A percentile compares a stretch with the other conserved stretches of the same genome.
phyloP scores from a whole-genome alignment of 106 monocot genomes.

The Acanthochlamys bracteata region DNA sequence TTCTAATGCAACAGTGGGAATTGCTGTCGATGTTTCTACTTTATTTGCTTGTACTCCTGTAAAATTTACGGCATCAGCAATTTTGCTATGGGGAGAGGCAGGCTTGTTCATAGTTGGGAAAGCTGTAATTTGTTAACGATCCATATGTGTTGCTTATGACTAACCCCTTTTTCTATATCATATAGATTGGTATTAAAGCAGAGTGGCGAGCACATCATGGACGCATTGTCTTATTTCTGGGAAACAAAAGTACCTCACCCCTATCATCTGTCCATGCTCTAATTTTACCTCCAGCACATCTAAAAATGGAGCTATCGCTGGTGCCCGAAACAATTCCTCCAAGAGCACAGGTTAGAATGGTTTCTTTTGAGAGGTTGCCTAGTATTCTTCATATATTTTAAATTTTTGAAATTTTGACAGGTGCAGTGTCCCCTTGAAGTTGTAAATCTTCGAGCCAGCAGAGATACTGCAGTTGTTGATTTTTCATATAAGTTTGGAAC shows the following conservation, averaged over 20 bases:
- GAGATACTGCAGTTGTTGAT: constrained; percentile 91
- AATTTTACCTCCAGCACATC: constrained; percentile 81
- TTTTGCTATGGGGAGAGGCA: no score
- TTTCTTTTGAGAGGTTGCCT: not conserved
- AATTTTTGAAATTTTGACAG: constrained; percentile 14
- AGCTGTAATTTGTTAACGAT: no score
- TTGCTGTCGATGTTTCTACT: no score
- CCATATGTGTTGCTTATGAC: no score
- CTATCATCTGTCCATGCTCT: constrained; percentile 60
- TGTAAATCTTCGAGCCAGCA: constrained; percentile 80
- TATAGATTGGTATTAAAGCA: constrained; percentile 87
- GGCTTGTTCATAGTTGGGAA: no score
- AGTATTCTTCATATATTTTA: not conserved
- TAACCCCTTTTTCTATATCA: not conserved
- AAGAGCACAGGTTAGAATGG: constrained; percentile 72
- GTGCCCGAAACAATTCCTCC: constrained; percentile 98
- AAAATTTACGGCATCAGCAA: no score
- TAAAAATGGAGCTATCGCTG: constrained; percentile 69
- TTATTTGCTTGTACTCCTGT: no score
- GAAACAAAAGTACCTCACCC: constrained; percentile 91
- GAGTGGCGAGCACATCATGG: constrained; percentile 91
- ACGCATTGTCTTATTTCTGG: constrained; percentile 83
- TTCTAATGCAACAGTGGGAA: not conserved
- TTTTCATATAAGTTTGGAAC: constrained; percentile 80
- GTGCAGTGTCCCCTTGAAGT: constrained; percentile 97